Conservation (phyloP, 306 rosid genomes). For the Morella rubra region DNA sequence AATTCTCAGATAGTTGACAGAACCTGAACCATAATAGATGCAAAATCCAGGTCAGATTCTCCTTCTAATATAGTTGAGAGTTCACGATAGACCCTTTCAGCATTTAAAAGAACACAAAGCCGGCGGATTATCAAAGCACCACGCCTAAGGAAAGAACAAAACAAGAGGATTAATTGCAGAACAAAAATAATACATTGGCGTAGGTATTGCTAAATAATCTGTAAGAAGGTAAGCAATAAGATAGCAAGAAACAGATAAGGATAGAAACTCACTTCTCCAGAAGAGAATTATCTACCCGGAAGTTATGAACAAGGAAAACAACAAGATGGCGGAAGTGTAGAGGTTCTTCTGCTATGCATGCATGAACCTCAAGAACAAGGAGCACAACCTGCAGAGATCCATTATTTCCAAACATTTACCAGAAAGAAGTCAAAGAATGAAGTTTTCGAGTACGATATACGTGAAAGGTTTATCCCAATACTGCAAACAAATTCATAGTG, state of each 20-base stretch:
- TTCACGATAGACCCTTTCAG: slow-evolving; percentile 91
- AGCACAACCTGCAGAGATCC: slow-evolving; percentile 75
- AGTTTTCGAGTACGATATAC: neutral
- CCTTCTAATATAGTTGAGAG: slow-evolving; percentile 83
- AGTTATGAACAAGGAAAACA: slow-evolving; percentile 76
- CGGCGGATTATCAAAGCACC: slow-evolving; percentile 95
- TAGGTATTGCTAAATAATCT: slow-evolving; percentile 16
- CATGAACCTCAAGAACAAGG: slow-evolving; percentile 93
- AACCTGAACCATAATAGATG: slow-evolving; percentile 96
- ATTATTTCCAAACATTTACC: slow-evolving; percentile 17
- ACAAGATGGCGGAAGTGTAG: slow-evolving; percentile 85
- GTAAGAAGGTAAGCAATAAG: neutral
- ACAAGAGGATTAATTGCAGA: slow-evolving; percentile 12
- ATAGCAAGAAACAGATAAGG: neutral
- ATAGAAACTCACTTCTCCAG: slow-evolving; percentile 73
- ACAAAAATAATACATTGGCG: slow-evolving; percentile 21
- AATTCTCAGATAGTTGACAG: slow-evolving; percentile 32
- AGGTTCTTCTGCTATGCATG: slow-evolving; percentile 85
- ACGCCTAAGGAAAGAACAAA: slow-evolving; percentile 53
- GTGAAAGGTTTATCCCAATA: neutral
- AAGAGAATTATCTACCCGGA: slow-evolving; percentile 74
- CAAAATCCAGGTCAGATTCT: slow-evolving; percentile 85
- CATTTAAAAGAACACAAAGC: slow-evolving; percentile 90
- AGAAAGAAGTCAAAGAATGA: neutral
- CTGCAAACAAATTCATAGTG: neutral